phyloP scores from a whole-genome alignment of 2,329 filamentous ascomycete species.

The Fusarium sp. region DNA sequence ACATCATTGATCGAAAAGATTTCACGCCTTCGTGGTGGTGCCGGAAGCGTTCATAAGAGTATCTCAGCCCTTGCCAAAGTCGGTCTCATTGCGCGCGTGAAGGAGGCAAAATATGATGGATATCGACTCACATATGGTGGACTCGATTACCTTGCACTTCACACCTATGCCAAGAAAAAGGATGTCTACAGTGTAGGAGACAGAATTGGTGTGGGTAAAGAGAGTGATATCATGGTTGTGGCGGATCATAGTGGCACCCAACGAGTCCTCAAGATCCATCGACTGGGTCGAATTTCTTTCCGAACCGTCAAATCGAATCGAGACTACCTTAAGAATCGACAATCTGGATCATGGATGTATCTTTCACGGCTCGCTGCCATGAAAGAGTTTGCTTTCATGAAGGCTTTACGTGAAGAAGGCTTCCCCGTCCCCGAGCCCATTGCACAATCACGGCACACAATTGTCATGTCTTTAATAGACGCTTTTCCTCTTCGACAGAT shows the following conservation, averaged over 20 bases:
- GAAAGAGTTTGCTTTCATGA: slow-evolving; percentile 96
- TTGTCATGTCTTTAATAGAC: slow-evolving; percentile 94
- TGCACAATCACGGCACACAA: slow-evolving; percentile 90
- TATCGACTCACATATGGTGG: slow-evolving; percentile 97
- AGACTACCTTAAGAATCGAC: slow-evolving; percentile 87
- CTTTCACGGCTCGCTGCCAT: slow-evolving; percentile 90
- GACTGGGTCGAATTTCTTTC: slow-evolving; percentile 94
- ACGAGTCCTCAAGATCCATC: slow-evolving; percentile 92
- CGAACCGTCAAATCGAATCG: slow-evolving; percentile 94
- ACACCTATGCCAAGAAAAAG: slow-evolving; percentile 82
- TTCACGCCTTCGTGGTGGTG: slow-evolving; percentile 79
- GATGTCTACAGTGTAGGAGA: slow-evolving; percentile 91
- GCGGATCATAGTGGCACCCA: slow-evolving; percentile 81
- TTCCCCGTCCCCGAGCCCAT: slow-evolving; percentile 91
- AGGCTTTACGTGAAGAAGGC: slow-evolving; percentile 80
- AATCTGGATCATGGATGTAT: slow-evolving; percentile 94
- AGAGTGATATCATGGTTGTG: slow-evolving; percentile 95
- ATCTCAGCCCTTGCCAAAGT: slow-evolving; percentile 93
- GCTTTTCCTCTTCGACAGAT: slow-evolving; percentile 93
- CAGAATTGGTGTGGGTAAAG: slow-evolving; percentile 95
- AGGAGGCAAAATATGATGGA: slow-evolving; percentile 96
- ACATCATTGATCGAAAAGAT: slow-evolving; percentile 87
- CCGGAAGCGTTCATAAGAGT: slow-evolving; percentile 80
- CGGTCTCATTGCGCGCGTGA: slow-evolving; percentile 88
- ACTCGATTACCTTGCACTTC: slow-evolving; percentile 95